Conservation (phyloP, 225 moss, liverwort and hornwort genomes). For the Polytrichum commune region DNA sequence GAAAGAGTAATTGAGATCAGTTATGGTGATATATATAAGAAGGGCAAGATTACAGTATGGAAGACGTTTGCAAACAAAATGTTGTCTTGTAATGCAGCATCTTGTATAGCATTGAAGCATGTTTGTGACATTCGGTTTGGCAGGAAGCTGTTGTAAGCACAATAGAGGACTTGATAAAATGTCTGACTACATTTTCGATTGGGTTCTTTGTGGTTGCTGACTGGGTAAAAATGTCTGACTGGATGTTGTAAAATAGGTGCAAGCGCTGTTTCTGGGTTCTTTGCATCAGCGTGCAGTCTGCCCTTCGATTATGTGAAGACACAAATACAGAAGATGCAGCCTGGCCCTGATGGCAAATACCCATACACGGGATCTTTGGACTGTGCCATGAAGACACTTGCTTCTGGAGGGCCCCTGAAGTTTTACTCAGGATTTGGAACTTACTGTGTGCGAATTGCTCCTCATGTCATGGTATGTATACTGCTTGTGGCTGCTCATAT, state of each 20-base stretch:
- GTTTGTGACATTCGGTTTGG: too few species aligned
- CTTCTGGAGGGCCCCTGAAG: conserved; percentile 58
- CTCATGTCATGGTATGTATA: conserved; percentile 79
- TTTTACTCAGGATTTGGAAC: conserved; percentile 97
- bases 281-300: conserved; percentile 92
- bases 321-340: conserved; percentile 99
- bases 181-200: too few species aligned
- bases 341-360: conserved; percentile 91
- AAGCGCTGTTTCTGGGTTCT: conserved; percentile 93
- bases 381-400: conserved; percentile 75
- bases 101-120: too few species aligned
- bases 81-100: too few species aligned
- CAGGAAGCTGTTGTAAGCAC: too few species aligned
- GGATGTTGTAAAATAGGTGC: conserved; percentile 37
- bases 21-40: background rate
- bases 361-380: conserved; percentile 88
- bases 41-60: too few species aligned
- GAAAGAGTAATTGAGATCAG: background rate
- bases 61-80: too few species aligned
- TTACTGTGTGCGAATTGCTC: conserved; percentile 92
- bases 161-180: too few species aligned
- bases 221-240: too few species aligned
- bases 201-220: too few species aligned
- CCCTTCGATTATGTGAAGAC: conserved; percentile 96
- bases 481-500: background rate